Conservation (phyloP, 495 filamentous ascomycete genomes). For the Stereocaulon alpinum region DNA sequence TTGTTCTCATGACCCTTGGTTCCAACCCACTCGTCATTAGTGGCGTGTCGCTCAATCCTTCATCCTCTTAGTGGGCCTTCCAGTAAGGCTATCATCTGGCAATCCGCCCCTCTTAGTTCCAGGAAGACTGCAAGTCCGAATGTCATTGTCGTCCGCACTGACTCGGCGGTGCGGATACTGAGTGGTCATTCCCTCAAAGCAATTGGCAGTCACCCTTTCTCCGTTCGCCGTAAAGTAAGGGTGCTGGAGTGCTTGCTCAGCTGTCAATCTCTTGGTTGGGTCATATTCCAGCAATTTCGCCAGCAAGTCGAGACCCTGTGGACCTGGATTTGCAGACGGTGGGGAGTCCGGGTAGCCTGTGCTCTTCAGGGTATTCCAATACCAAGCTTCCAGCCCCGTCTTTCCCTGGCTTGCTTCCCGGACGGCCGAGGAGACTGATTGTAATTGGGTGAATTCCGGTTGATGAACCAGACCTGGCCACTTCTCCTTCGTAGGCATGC, state of each 20-base stretch:
- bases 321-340: slow-evolving; percentile 48
- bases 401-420: slow-evolving; percentile 29
- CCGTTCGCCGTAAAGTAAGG: slow-evolving; percentile 66
- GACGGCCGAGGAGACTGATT: slow-evolving; percentile 39
- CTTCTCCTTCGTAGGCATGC: slow-evolving; percentile 74
- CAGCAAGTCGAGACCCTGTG: slow-evolving; percentile 72
- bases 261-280: slow-evolving; percentile 77
- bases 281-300: slow-evolving; percentile 82
- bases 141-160: slow-evolving; percentile 90
- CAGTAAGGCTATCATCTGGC: slow-evolving; percentile 67
- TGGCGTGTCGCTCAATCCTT: slow-evolving; percentile 39
- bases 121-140: slow-evolving; percentile 72
- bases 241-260: slow-evolving; percentile 74
- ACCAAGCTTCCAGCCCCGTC: slow-evolving; percentile 54
- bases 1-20: too few relatives aligned
- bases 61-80: slow-evolving; percentile 51
- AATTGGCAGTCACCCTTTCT: slow-evolving; percentile 60
- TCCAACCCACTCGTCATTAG: too few relatives aligned
- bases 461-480: slow-evolving; percentile 77
- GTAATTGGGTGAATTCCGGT: slow-evolving; percentile 70
- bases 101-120: slow-evolving; percentile 86
- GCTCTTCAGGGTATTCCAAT: slow-evolving; percentile 48
- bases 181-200: slow-evolving; percentile 77
- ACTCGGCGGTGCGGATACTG: slow-evolving; percentile 88
- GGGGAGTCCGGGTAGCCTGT: slow-evolving; percentile 44